Base-by-base conservation (phyloP, 176 grass and related monocot species). In the Musa acuminata region DNA sequence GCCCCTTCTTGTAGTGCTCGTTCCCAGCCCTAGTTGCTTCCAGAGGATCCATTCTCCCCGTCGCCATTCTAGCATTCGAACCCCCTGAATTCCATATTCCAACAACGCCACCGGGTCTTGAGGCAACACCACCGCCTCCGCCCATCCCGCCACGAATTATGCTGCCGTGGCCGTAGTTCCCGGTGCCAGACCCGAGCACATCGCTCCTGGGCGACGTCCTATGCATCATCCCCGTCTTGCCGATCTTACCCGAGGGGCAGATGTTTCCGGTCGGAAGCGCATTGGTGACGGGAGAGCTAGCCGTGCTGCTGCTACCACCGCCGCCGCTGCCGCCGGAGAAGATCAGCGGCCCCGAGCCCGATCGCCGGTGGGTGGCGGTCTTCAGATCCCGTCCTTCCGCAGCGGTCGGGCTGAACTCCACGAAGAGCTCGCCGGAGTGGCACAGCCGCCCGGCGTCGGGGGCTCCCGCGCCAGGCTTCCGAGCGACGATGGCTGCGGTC, bases 21-120 rank as follows among this genome's bases (percentile, higher is more conserved):
- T 74, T 74, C 52, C 72, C 72, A 13, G 53, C 52, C 53, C 72
- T 74, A 17, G 72, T 74, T 17, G 58, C 25, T 29, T 74, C 72
- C 72, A 57, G 19, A 22, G 72, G 72, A 55, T 74, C 72, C 25
- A 29, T 58, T 55, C 51, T 55, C 13, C 72, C 23, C 16, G 29
- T 25, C 13, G n/a, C 9, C 20, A 1, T 74, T 53, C 53, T 57
- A 8, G 72, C 4, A 50, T 11, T 27, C 21, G 11, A 74, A 53
- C 20, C 21, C 14, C 53, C 52, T 8, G 51, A 50, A 25, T 65
- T 65, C 63, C 11, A n/a, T 3, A n/a, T 25, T 2, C 63, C 63
- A 10, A 11, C 23, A 65, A 29, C 63, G 26, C n/a, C 63, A 1
- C 23, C 11, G 19, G 63, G 23, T 65, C 63, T 65, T 3, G 63